phyloP scores from a whole-genome alignment of 495 filamentous ascomycete species.

The Podospora pseudopauciseta region DNA sequence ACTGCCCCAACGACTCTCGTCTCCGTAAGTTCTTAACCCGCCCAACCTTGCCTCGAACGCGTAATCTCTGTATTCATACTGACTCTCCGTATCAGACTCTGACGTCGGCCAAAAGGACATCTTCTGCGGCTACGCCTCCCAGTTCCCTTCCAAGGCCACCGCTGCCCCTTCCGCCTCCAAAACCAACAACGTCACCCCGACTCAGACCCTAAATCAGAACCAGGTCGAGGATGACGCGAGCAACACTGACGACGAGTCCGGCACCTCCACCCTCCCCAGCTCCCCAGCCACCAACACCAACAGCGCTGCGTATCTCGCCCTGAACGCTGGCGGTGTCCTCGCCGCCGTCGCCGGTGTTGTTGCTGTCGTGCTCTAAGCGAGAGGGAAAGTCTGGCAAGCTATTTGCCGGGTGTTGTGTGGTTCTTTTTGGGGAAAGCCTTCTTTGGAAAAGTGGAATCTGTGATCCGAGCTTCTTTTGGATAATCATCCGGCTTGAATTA shows the following conservation, averaged over 20 bases:
- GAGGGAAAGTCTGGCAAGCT: neutral
- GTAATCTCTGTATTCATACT: neutral
- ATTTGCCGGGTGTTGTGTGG: neutral
- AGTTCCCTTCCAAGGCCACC: constrained; percentile 32
- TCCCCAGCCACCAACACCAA: constrained; percentile 27
- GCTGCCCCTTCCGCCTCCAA: constrained; percentile 8
- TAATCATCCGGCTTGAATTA: neutral
- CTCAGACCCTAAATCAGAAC: constrained; percentile 12
- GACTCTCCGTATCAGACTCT: neutral
- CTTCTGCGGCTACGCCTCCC: constrained; percentile 40
- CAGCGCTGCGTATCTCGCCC: constrained; percentile 32
- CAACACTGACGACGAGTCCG: constrained; percentile 15
- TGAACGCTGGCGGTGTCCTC: constrained; percentile 32
- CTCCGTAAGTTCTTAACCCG: constrained; percentile 15
- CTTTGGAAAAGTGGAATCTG: neutral
- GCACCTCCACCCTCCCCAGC: constrained; percentile 20
- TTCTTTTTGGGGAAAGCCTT: neutral
- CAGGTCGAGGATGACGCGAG: constrained; percentile 17
- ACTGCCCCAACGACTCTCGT: constrained; percentile 45
- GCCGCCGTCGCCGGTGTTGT: constrained; percentile 36
- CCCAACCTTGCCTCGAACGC: neutral
- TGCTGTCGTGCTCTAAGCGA: constrained; percentile 31
- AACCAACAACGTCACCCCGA: constrained; percentile 4
- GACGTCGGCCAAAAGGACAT: constrained; percentile 34
- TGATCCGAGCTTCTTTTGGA: neutral